These are phyloP conservation scores for Fusarium subtropicale DNA, from an alignment of 2,329 filamentous ascomycete species.

Conservation along the genomic window DNA sequence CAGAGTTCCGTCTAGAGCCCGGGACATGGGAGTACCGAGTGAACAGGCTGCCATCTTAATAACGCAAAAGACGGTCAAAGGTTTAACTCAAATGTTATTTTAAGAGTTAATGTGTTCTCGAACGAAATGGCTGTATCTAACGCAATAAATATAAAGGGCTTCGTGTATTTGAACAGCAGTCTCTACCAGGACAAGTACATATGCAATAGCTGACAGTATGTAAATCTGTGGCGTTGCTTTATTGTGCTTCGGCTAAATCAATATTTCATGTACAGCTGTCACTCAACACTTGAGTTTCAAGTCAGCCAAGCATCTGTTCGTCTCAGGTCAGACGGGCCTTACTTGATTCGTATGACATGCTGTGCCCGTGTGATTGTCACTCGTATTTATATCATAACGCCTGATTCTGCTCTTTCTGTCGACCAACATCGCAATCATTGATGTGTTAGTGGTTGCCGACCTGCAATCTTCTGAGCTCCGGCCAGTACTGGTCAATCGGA, in stretches of 20 bases:
- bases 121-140: neutral
- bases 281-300: neutral
- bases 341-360: neutral
- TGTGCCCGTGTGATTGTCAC: neutral
- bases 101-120: neutral
- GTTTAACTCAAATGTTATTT: neutral
- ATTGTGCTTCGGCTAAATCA: neutral
- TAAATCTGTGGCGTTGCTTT: neutral
- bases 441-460: too few relatives aligned
- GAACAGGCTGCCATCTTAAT: neutral
- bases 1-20: slow-evolving; percentile 6
- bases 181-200: neutral
- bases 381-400: neutral
- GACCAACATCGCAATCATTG: neutral
- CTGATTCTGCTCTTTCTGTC: neutral
- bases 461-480: neutral
- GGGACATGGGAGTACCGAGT: neutral
- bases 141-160: neutral
- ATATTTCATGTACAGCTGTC: neutral
- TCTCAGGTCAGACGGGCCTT: neutral
- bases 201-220: neutral
- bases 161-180: neutral
- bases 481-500: neutral
- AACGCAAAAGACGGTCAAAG: slow-evolving; percentile 11
- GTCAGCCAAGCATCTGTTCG: neutral